Conservation (phyloP, 225 moss, liverwort and hornwort species). For the Climacium dendroides region DNA sequence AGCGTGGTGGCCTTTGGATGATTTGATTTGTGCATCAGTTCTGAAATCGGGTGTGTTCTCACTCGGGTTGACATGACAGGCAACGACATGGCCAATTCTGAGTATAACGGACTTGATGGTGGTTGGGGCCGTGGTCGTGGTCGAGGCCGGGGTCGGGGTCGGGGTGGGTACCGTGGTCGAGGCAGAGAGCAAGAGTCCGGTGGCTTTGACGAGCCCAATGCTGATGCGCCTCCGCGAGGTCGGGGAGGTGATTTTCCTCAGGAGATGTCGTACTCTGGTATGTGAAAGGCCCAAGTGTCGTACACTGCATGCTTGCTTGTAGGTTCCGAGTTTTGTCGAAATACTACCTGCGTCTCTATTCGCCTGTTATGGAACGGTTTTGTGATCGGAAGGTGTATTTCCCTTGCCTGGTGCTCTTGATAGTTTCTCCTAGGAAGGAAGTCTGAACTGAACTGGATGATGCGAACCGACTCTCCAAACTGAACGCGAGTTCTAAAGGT, state of each 20-base stretch:
- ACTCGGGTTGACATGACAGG: conserved; percentile 41
- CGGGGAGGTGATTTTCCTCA: conserved; percentile 38
- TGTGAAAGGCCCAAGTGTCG: not conserved
- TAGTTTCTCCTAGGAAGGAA: not conserved
- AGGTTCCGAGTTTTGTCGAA: not conserved
- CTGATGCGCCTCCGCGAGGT: conserved; percentile 63
- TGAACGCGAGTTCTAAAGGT: not conserved
- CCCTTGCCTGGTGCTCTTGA: not conserved
- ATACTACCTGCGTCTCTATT: not conserved
- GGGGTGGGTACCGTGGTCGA: conserved; percentile 80
- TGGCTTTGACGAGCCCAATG: conserved; percentile 65
- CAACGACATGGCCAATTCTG: conserved; percentile 56
- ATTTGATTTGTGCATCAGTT: not conserved
- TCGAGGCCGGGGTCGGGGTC: conserved; percentile 78
- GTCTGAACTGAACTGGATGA: not conserved
- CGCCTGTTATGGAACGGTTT: not conserved
- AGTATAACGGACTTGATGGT: conserved; percentile 77
- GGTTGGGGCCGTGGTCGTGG: conserved; percentile 92
- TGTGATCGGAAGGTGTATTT: not conserved
- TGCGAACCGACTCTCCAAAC: not conserved
- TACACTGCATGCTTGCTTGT: not conserved
- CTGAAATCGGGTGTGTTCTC: not conserved
- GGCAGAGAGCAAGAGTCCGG: conserved; percentile 89
- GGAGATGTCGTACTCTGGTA: conserved; percentile 32
- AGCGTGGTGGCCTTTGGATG: not conserved